Evolutionary conservation across 2,329 filamentous ascomycete species (phyloP).

Genomic region (Aspergillus sp.): DNA sequence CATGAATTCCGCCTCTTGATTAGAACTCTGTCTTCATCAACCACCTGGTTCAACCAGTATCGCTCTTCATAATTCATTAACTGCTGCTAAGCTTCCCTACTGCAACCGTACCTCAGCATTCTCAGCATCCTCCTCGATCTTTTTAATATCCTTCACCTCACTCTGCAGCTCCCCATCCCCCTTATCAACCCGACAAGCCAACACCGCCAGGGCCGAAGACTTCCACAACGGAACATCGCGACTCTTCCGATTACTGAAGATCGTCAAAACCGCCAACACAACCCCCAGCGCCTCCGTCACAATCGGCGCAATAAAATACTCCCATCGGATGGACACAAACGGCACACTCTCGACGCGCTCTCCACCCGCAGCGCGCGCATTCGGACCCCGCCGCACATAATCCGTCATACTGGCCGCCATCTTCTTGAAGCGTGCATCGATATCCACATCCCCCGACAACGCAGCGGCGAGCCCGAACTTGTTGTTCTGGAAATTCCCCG

Average conservation of each 20-base stretch:
- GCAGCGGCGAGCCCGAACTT: too few species aligned
- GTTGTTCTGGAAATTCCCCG: too few species aligned
- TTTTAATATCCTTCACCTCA: slow-evolving; percentile 7
- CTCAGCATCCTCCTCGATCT: slow-evolving; percentile 10
- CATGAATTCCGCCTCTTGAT: neutral
- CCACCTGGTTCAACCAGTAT: too few species aligned
- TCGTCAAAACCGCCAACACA: slow-evolving; percentile 15
- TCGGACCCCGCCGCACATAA: slow-evolving; percentile 14
- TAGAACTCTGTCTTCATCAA: too few species aligned
- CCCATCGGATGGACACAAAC: slow-evolving; percentile 18
- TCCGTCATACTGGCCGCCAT: slow-evolving; percentile 17
- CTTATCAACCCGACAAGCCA: slow-evolving; percentile 14
- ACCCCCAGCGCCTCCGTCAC: slow-evolving; percentile 11
- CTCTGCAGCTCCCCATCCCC: slow-evolving; percentile 8
- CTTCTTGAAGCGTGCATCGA: slow-evolving; percentile 12
- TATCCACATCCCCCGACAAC: slow-evolving; percentile 5
- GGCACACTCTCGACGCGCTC: slow-evolving; percentile 10
- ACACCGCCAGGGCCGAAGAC: slow-evolving; percentile 18
- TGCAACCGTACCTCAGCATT: slow-evolving; percentile 11
- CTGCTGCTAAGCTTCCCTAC: neutral
- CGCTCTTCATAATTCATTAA: too few species aligned
- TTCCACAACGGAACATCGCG: slow-evolving; percentile 19
- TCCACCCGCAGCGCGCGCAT: slow-evolving; percentile 10
- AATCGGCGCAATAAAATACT: slow-evolving; percentile 14
- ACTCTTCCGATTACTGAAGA: slow-evolving; percentile 14